A percentile compares a stretch with the other conserved stretches of the same genome.
Evolutionary conservation across 352 stramenopile genomes (phyloP).

Genomic region (Phytopythium sindhum): DNA sequence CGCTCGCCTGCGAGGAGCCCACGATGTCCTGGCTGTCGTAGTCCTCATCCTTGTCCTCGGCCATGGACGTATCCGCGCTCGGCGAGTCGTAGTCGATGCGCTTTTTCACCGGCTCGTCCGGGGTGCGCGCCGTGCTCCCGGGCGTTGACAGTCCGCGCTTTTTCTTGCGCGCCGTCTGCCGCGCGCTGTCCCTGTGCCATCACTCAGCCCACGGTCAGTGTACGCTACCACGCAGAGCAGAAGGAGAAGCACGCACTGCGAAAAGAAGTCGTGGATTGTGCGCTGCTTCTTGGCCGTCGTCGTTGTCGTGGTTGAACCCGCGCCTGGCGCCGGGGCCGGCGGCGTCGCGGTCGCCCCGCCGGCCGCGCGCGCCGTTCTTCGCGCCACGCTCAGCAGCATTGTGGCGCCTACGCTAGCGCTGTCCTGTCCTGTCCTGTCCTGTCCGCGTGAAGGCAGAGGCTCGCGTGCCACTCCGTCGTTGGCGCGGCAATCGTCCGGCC

Average conservation of each 20-base stretch:
- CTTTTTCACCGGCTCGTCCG: conserved; percentile 51
- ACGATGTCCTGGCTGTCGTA: conserved; percentile 49
- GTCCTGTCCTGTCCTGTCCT: no score
- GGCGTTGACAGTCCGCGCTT: conserved; percentile 16
- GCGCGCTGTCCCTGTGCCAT: conserved; percentile 15
- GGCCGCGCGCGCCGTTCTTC: not conserved
- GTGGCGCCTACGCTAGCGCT: no score
- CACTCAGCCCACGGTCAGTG: not conserved
- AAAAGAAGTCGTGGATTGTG: conserved; percentile 86
- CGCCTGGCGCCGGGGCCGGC: not conserved
- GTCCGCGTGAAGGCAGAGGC: no score
- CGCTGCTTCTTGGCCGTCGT: conserved; percentile 69
- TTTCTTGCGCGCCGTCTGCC: conserved; percentile 33
- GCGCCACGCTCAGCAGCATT: conserved; percentile 6
- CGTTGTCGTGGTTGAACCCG: conserved; percentile 6
- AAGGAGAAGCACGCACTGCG: conserved; percentile 24
- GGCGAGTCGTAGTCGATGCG: conserved; percentile 75
- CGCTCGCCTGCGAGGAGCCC: conserved; percentile 38
- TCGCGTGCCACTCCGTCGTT: not conserved
- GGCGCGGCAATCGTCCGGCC: not conserved
- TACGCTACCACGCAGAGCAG: not conserved
- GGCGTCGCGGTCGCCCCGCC: conserved; percentile 4
- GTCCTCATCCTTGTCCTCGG: conserved; percentile 57
- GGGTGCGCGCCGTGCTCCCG: conserved; percentile 15
- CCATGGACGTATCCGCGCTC: conserved; percentile 57